Base-by-base conservation (phyloP, 257 asterid genomes). In the Paulownia fortunei region DNA sequence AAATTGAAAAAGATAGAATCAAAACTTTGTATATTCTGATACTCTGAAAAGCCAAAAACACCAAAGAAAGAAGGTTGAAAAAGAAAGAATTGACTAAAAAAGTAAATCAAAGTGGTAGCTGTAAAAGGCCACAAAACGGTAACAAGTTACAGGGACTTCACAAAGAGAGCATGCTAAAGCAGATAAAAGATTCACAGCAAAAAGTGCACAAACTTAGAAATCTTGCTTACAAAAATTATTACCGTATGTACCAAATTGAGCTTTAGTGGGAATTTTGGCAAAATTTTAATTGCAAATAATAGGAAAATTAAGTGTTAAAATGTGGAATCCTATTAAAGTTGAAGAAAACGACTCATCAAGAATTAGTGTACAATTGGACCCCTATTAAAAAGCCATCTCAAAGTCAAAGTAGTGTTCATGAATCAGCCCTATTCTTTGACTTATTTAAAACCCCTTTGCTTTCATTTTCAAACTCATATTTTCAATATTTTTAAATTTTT, bases 121-220 rank as follows among this genome's bases (percentile, higher is more conserved):
- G 82, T 69, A 83, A 81, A 83, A 80, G 78, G 58, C 78, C 61
- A 66, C 41, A 69, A 80, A 65, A 76, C 36, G 37, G 81, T 59
- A 68, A 80, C 76, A 23, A 74, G 42, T 54, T 62, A 66, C 65
- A 80, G 80, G 51, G 81, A 73, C 83, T 82, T 78, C 81, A 74
- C 83, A 77, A 62, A 60, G 58, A n/a, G n/a, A 73, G 77, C 83
- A 80, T 86, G 85, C 82, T 54, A 72, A 77, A 73, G 84, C 52
- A 37, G 49, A 76, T 21, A 8, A 59, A 75, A 72, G 71, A 76
- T 77, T 62, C 73, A 61, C n/a, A 56, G 16, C 2, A 2, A 69
- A 69, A 65, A 59, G 58, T 47, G 62, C 51, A 46, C n/a, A 23
- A 44, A 0, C 3, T 6, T 37, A 27, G 39, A 21, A 13, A 24